A percentile compares a stretch with the other conserved stretches of the same genome.
These are phyloP conservation scores for Isoetes engelmannii DNA, from an alignment of 83 land plant species.

Conservation along the genomic window DNA sequence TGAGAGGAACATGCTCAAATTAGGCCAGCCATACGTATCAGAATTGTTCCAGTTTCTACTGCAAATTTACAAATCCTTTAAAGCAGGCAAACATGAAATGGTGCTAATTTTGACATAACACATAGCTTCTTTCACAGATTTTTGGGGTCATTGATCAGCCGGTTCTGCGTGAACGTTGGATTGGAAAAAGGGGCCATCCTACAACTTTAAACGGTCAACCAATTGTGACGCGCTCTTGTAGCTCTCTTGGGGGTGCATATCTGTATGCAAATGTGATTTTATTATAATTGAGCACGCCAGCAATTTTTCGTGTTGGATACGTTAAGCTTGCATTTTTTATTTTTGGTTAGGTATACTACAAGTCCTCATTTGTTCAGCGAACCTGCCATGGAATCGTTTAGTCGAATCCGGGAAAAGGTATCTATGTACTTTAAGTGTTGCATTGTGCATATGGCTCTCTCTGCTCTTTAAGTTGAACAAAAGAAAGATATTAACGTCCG, in stretches of 20 bases:
- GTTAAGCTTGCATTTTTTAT: background rate
- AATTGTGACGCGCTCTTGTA: background rate
- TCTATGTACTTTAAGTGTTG: background rate
- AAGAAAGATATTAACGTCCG: no score
- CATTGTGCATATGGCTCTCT: no score
- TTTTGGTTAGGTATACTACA: background rate
- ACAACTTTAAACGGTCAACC: background rate
- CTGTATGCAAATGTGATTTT: background rate
- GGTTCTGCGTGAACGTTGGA: slow-evolving; percentile 1
- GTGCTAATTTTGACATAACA: background rate
- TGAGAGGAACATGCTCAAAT: no score
- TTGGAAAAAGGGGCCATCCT: background rate
- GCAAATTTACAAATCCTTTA: no score
- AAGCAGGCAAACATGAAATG: no score
- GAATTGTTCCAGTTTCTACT: no score
- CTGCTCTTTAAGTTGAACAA: no score
- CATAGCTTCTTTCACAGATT: background rate
- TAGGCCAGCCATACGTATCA: no score
- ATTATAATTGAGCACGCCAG: background rate
- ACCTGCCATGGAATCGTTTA: background rate
- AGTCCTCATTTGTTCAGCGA: background rate
- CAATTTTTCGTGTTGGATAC: background rate
- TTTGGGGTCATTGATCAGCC: slow-evolving; percentile 11
- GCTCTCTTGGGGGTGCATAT: background rate
- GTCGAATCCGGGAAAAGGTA: slow-evolving; percentile 1